Evolutionary conservation across 106 monocot species (phyloP), one percentile per base, ranked within the genome.

Genomic region (Dendrobium huoshanense): DNA sequence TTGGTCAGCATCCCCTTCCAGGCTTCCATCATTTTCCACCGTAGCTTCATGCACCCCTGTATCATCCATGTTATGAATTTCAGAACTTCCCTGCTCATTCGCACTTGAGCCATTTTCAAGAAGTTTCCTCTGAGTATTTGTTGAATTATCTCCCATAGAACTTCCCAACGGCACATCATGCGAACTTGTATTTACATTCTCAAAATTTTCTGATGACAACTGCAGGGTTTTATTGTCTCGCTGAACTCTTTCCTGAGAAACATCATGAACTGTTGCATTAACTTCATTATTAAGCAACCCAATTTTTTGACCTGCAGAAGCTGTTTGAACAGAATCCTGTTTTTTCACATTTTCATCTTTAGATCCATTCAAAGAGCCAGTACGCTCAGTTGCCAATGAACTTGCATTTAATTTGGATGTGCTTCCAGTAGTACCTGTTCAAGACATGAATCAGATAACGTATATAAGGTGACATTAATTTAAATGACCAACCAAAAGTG

Each of bases 1-100:
- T 31, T 87, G 77, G 87, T 93, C 91, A 75, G 95, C 95, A 59
- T 88, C 93, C 13, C 83, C 91, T 74, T 90, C 93, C 54, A 99
- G 78, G 74, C 17, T 76, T 79, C 82, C 87, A 41, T 87, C 55
- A 79, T 99, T 99, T 83, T 93, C 87, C n/a, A 88, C 89, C 70
- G 87, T 90, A 41, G 87, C 82, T 55, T 75, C 81, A 72, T 78
- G 75, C 41, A 15, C 65, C 24, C 20, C 75, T 67, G 58, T 18
- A 78, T 75, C 81, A 80, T 67, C 83, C 74, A 47, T 80, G 37
- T 17, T 77, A 49, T 83, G 75, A 79, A 81, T 67, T 49, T 87
- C 84, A 80, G 80, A 87, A 54, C 22, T 78, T 61, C 29, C 91
- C 13, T 81, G 81, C 44, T 84, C 76, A 77, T 45, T 33, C 3